A percentile compares a stretch with the other conserved stretches of the same genome.
Conservation (phyloP, 768 basidiomycete species). For the Boletellus emodensis region DNA sequence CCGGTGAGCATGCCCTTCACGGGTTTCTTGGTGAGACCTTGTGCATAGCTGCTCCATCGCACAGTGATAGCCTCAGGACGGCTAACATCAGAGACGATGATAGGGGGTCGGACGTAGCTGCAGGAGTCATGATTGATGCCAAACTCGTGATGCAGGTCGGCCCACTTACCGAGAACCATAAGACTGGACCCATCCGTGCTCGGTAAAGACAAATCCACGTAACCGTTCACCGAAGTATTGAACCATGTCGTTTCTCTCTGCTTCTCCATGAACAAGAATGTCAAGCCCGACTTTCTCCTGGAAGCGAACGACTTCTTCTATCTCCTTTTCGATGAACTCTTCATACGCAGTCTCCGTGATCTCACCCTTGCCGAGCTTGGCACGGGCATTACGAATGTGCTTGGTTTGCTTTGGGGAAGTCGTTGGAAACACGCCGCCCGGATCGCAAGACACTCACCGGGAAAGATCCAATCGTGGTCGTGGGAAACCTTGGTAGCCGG, state of each 20-base stretch:
- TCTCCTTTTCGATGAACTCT: slow-evolving; percentile 97
- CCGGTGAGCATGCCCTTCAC: slow-evolving; percentile 99
- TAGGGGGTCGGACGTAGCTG: slow-evolving; percentile 95
- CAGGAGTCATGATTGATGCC: slow-evolving; percentile 12
- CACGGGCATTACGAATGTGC: slow-evolving; percentile 96
- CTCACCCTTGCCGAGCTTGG: slow-evolving; percentile 90
- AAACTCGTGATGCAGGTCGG: slow-evolving; percentile 3
- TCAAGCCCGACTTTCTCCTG: slow-evolving; percentile 96
- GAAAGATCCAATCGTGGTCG: slow-evolving; percentile 98
- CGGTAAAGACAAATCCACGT: slow-evolving; percentile 94
- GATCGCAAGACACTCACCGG: slow-evolving; percentile 50
- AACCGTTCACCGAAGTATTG: slow-evolving; percentile 99
- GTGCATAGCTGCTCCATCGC: slow-evolving; percentile 94
- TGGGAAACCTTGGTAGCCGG: slow-evolving; percentile 94
- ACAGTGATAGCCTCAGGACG: slow-evolving; percentile 93
- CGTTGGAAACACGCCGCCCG: slow-evolving; percentile 3
- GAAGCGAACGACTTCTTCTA: slow-evolving; percentile 89
- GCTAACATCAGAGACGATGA: slow-evolving; percentile 97
- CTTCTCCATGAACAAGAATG: slow-evolving; percentile 97
- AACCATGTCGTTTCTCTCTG: slow-evolving; percentile 99
- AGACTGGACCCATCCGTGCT: slow-evolving; percentile 99
- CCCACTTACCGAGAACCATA: slow-evolving; percentile 88
- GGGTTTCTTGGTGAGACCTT: slow-evolving; percentile 86
- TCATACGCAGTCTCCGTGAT: slow-evolving; percentile 86
- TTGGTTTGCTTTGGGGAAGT: slow-evolving; percentile 77